Evolutionary conservation across 805 yeast genomes (phyloP).

Genomic region (Wickerhamomyces rabaulensis): DNA sequence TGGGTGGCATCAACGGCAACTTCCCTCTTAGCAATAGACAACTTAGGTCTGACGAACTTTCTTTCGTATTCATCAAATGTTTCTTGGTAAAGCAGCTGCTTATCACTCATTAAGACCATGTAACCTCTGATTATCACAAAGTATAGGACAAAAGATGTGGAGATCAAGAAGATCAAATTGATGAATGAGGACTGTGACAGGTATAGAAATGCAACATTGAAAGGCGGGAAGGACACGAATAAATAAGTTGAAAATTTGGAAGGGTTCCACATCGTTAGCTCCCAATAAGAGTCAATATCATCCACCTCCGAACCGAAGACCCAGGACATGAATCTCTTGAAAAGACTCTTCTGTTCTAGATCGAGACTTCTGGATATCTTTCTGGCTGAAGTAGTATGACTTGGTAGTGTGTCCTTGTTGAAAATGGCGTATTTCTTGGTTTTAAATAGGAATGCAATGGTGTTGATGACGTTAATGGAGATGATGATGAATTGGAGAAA

Average conservation of each 20-base stretch:
- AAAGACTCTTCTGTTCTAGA: background rate
- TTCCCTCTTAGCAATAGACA: constrained; percentile 48
- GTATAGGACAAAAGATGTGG: constrained; percentile 34
- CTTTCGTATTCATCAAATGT: constrained; percentile 56
- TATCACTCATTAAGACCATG: constrained; percentile 47
- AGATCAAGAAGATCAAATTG: constrained; percentile 29
- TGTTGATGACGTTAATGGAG: constrained; percentile 16
- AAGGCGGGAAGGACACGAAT: constrained; percentile 55
- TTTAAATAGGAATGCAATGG: constrained; percentile 16
- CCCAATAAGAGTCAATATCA: constrained; percentile 38
- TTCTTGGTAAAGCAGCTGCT: constrained; percentile 53
- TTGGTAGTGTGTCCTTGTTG: constrained; percentile 16
- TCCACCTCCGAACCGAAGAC: constrained; percentile 4
- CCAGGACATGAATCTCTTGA: background rate
- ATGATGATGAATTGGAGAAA: constrained; percentile 12
- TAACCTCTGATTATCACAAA: constrained; percentile 39
- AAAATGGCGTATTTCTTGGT: constrained; percentile 22
- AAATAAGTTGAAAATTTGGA: constrained; percentile 48
- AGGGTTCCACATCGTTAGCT: constrained; percentile 64
- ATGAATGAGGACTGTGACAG: constrained; percentile 32
- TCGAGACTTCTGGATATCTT: constrained; percentile 12
- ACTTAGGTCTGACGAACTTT: constrained; percentile 57
- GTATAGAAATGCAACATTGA: constrained; percentile 40
- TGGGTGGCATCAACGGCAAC: constrained; percentile 55
- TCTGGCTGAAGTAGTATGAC: constrained; percentile 13